Conservation (phyloP, 2,329 filamentous ascomycete genomes). For the Fusarium foetens region DNA sequence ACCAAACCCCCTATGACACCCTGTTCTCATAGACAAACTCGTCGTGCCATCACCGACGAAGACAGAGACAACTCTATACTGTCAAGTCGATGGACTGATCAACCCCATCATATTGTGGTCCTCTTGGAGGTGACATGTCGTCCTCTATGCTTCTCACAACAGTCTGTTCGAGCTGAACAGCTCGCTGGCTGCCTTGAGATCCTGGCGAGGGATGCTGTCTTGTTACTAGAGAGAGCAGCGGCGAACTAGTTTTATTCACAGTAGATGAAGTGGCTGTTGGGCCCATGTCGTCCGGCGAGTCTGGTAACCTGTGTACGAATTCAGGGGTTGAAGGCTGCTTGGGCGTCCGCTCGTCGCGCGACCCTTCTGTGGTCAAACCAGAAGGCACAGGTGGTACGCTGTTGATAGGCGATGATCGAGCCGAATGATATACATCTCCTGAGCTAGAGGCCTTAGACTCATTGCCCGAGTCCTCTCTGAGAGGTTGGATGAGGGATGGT, state of each 20-base stretch:
- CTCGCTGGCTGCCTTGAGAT: background rate
- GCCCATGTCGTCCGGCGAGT: constrained; percentile 13
- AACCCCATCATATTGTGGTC: constrained; percentile 48
- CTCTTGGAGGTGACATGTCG: constrained; percentile 6
- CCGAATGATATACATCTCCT: constrained; percentile 36
- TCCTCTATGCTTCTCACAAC: constrained; percentile 37
- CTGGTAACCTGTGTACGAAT: constrained; percentile 32
- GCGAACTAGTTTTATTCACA: constrained; percentile 19
- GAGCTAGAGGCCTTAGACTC: constrained; percentile 34
- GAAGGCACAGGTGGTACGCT: constrained; percentile 15
- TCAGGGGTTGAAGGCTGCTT: constrained; percentile 2
- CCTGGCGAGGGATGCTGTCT: background rate
- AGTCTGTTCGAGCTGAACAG: constrained; percentile 7
- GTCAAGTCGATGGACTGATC: constrained; percentile 42
- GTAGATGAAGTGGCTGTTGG: constrained; percentile 13
- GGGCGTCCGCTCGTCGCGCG: background rate
- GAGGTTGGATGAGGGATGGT: constrained; percentile 25
- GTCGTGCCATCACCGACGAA: background rate
- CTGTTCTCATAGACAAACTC: background rate
- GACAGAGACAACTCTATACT: background rate
- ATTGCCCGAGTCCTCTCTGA: constrained; percentile 34
- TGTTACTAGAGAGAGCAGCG: constrained; percentile 8
- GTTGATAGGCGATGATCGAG: constrained; percentile 35
- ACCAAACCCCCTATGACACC: background rate
- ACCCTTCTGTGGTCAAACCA: constrained; percentile 19